phyloP scores from a whole-genome alignment of 495 filamentous ascomycete species.

The Aspergillus nidulans region DNA sequence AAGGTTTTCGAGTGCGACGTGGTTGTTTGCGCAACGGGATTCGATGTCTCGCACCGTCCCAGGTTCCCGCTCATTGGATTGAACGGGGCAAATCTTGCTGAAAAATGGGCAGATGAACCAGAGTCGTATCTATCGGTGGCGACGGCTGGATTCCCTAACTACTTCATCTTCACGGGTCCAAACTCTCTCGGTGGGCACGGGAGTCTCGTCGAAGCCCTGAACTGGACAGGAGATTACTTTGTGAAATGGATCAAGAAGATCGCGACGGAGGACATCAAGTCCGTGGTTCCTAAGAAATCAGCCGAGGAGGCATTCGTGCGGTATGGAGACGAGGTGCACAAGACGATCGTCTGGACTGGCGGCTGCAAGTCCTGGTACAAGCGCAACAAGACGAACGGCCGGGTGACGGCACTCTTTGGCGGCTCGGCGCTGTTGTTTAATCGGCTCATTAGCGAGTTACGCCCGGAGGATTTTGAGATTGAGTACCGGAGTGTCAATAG shows the following conservation, averaged over 20 bases:
- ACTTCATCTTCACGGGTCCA: conserved; percentile 34
- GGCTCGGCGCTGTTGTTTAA: conserved; percentile 47
- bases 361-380: conserved; percentile 49
- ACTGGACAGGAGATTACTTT: conserved; percentile 27
- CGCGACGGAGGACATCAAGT: conserved; percentile 41
- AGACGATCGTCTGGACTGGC: conserved; percentile 42
- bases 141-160: conserved; percentile 52
- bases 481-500: conserved; percentile 40
- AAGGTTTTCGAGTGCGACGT: conserved; percentile 22
- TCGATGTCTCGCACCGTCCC: conserved; percentile 17
- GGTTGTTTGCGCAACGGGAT: conserved; percentile 34
- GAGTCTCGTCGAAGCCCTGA: no score
- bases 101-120: conserved; percentile 37
- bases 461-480: conserved; percentile 47
- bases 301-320: no score
- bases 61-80: conserved; percentile 37
- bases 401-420: conserved; percentile 41
- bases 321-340: no score
- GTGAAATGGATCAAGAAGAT: conserved; percentile 48
- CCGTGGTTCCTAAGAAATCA: no score
- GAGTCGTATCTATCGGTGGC: conserved; percentile 49
- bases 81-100: not conserved
- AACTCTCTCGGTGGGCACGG: no score
- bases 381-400: conserved; percentile 32
- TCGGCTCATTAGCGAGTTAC: conserved; percentile 41